phyloP scores from a whole-genome alignment of 225 moss, liverwort and hornwort genomes.

The Polytrichum commune region DNA sequence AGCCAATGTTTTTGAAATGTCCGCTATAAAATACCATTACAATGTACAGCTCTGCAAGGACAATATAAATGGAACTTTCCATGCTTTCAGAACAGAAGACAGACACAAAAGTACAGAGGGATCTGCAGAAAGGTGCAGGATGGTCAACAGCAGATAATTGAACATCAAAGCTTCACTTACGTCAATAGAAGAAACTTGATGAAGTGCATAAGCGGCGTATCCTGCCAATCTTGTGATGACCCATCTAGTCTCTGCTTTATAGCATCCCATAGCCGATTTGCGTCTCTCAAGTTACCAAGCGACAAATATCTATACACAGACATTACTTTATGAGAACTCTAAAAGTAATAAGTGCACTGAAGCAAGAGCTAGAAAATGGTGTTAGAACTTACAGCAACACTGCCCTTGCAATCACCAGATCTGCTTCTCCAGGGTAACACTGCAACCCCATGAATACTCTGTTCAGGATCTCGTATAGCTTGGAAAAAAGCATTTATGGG shows the following conservation, averaged over 20 bases:
- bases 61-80: too few relatives aligned
- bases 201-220: constrained; percentile 82
- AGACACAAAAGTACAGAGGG: too few relatives aligned
- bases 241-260: constrained; percentile 43
- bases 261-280: constrained; percentile 60
- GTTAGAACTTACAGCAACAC: constrained; percentile 70
- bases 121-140: too few relatives aligned
- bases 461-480: neutral
- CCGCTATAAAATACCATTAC: too few relatives aligned
- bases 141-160: too few relatives aligned
- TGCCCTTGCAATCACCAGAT: constrained; percentile 89
- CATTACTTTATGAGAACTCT: constrained; percentile 2
- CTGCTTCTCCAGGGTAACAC: constrained; percentile 91
- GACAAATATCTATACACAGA: constrained; percentile 68
- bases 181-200: constrained; percentile 80
- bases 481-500: too few relatives aligned
- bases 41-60: too few relatives aligned
- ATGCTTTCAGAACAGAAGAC: too few relatives aligned
- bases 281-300: constrained; percentile 82
- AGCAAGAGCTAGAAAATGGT: neutral
- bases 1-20: too few relatives aligned
- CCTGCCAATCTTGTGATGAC: constrained; percentile 57
- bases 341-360: neutral
- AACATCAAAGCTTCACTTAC: constrained; percentile 37
- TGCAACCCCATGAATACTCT: constrained; percentile 26